phyloP scores from a whole-genome alignment of 1,284 basidiomycete species.

The Leccinum cinnamomeum region DNA sequence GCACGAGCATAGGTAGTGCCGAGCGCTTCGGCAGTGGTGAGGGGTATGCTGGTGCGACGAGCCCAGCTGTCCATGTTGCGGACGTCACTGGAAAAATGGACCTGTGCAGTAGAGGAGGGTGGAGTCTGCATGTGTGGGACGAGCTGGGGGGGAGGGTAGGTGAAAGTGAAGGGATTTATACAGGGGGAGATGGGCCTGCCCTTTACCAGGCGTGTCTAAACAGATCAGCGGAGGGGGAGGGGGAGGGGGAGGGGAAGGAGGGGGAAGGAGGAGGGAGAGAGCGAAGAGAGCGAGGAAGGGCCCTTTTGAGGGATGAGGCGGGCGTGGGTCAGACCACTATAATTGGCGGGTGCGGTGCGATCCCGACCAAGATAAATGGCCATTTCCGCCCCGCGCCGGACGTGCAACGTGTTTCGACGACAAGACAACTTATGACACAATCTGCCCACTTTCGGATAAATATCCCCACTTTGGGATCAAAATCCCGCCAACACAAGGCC shows the following conservation, averaged over 20 bases:
- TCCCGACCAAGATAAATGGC: constrained; percentile 45
- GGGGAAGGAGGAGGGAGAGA: constrained; percentile 7
- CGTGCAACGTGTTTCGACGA: constrained; percentile 60
- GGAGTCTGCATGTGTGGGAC: constrained; percentile 39
- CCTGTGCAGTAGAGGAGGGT: constrained; percentile 48
- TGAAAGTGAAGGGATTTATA: constrained; percentile 28
- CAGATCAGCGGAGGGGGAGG: constrained; percentile 13
- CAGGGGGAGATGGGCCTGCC: constrained; percentile 27
- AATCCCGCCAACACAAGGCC: constrained; percentile 9
- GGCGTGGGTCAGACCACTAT: constrained; percentile 41
- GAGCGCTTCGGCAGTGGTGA: constrained; percentile 76
- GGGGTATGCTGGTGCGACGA: constrained; percentile 67
- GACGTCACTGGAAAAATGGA: constrained; percentile 76
- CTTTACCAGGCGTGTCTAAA: constrained; percentile 34
- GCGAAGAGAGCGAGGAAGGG: constrained; percentile 24
- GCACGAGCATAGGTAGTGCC: constrained; percentile 76
- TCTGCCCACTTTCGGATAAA: constrained; percentile 23
- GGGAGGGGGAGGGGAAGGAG: constrained; percentile 23
- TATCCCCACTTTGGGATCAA: constrained; percentile 11
- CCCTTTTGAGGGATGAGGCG: constrained; percentile 39
- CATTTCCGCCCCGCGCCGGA: constrained; percentile 46
- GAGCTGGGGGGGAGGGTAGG: constrained; percentile 3
- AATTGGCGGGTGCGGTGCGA: constrained; percentile 45
- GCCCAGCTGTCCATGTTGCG: constrained; percentile 81
- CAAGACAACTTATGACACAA: constrained; percentile 32